These are phyloP conservation scores for Aspergillus caelatus DNA, from an alignment of 2,329 filamentous ascomycete genomes.

Conservation along the genomic window DNA sequence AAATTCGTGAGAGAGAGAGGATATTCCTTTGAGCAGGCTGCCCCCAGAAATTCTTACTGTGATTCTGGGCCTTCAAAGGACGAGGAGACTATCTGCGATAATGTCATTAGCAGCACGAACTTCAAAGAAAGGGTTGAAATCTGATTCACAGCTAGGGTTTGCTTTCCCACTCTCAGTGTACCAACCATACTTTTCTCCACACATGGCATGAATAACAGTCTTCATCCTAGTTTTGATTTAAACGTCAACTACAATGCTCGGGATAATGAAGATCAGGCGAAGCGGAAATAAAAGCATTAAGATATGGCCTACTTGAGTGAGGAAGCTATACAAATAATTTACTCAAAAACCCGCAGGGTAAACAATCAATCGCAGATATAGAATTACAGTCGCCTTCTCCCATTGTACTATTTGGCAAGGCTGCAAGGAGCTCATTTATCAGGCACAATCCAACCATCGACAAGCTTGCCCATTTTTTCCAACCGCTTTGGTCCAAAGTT, in stretches of 20 bases:
- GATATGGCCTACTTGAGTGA: neutral
- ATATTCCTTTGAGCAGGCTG: too few species aligned
- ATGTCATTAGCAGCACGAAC: too few species aligned
- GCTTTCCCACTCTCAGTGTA: too few species aligned
- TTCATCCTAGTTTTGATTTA: neutral
- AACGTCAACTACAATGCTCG: neutral
- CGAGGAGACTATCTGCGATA: too few species aligned
- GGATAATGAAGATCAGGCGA: neutral
- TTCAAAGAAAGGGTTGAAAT: too few species aligned
- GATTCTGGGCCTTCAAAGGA: too few species aligned
- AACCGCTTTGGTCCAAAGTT: neutral
- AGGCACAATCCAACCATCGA: neutral
- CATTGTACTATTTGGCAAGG: neutral
- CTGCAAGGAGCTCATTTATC: neutral
- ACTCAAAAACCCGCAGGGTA: neutral
- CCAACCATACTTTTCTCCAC: too few species aligned
- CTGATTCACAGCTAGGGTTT: too few species aligned
- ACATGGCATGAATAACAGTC: too few species aligned
- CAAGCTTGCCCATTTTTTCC: neutral
- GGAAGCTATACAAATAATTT: neutral
- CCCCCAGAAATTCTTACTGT: too few species aligned
- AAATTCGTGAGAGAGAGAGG: too few species aligned
- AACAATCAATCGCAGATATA: neutral
- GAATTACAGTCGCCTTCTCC: neutral
- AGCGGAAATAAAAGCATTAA: neutral